These are phyloP conservation scores for Tolypocladium amazonense DNA, from an alignment of 2,329 filamentous ascomycete species.

Conservation along the genomic window DNA sequence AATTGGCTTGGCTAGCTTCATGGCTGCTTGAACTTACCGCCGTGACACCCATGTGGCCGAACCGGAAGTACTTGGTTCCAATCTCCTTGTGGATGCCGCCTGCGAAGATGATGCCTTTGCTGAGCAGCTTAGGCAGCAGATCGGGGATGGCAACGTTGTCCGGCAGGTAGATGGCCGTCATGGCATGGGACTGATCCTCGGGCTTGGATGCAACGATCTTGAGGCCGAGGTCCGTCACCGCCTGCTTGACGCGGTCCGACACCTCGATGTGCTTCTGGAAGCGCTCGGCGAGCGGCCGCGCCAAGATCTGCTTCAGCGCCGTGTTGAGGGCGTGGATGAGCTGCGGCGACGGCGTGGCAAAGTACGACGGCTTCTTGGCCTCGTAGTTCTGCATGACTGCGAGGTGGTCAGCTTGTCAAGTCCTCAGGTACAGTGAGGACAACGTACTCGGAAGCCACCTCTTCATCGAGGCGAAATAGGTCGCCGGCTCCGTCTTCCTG, in stretches of 20 bases:
- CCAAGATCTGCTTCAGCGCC: slow-evolving; percentile 72
- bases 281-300: slow-evolving; percentile 68
- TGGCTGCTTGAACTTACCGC: slow-evolving; percentile 48
- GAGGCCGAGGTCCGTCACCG: slow-evolving; percentile 68
- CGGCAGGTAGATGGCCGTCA: slow-evolving; percentile 95
- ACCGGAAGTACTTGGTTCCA: slow-evolving; percentile 83
- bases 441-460: slow-evolving; percentile 85
- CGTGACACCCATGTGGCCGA: slow-evolving; percentile 96
- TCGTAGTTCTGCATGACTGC: slow-evolving; percentile 98
- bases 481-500: slow-evolving; percentile 69
- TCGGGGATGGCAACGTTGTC: slow-evolving; percentile 73
- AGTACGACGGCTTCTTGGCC: slow-evolving; percentile 94
- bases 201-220: slow-evolving; percentile 77
- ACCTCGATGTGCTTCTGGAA: slow-evolving; percentile 72
- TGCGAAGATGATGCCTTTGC: slow-evolving; percentile 87
- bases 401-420: neutral
- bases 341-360: slow-evolving; percentile 92
- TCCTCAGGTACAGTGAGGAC: neutral
- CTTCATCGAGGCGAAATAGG: slow-evolving; percentile 94
- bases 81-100: slow-evolving; percentile 95
- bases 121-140: slow-evolving; percentile 72
- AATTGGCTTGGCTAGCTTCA: too few relatives aligned
- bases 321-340: slow-evolving; percentile 89
- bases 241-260: slow-evolving; percentile 79
- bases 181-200: slow-evolving; percentile 89